These are phyloP conservation scores for Myochromella boudieri DNA, from an alignment of 768 basidiomycete genomes.

Conservation along the genomic window DNA sequence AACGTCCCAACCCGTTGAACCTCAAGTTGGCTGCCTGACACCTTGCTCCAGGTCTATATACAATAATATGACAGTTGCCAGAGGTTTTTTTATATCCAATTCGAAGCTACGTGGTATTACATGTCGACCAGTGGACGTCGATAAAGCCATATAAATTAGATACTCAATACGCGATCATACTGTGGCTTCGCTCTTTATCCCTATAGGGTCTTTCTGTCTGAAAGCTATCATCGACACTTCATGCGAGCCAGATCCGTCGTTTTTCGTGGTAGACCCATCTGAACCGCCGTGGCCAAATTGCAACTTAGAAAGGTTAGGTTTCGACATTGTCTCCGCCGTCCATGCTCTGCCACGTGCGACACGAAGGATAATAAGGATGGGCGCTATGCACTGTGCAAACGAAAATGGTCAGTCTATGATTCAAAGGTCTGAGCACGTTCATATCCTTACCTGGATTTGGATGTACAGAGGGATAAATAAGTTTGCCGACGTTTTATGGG, in stretches of 20 bases:
- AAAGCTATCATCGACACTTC: no score
- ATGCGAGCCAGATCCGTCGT: background rate
- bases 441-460: conserved; percentile 25
- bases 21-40: no score
- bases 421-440: background rate
- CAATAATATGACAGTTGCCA: no score
- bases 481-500: conserved; percentile 17
- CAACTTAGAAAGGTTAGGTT: background rate
- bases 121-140: no score
- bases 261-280: no score
- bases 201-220: background rate
- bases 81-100: no score
- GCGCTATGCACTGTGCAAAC: conserved; percentile 30
- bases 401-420: background rate
- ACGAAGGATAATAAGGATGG: conserved; percentile 34
- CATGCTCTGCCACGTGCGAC: conserved; percentile 31
- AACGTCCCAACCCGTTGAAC: no score
- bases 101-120: no score
- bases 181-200: background rate
- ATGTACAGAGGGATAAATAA: conserved; percentile 30
- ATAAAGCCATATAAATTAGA: no score
- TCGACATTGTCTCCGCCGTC: conserved; percentile 8
- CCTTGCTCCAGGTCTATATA: no score
- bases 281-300: background rate
- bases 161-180: no score